Base-by-base conservation (phyloP, 176 grass and related monocot genomes). In the Rhynchospora tenuis region DNA sequence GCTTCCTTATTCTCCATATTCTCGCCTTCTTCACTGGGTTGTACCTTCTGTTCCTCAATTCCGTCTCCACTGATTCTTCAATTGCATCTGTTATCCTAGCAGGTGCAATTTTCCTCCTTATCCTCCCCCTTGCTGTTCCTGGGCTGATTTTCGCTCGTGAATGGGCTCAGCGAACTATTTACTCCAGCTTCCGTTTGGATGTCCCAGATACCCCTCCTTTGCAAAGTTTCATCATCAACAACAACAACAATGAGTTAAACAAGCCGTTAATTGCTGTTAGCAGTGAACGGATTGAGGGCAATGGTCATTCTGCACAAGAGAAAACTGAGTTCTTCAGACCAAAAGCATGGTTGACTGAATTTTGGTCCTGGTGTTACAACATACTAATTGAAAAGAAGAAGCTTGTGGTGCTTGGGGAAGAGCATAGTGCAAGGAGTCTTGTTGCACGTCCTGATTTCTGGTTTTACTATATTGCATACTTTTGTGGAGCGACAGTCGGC, bases 391-490 rank as follows among this genome's bases (percentile, higher is more conserved):
- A 84, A 7, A 94, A 89, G 85, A 81, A 80, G 20, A 46, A 50
- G 20, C 12, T 94, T 26, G 9, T 51, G 44, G 73, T 81, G 77
- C 89, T 95, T 11, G 86, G 86, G 59, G 95, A 95, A 54, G 95
- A 98, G 65, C 92, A 98, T 57, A 86, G 81, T 33, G 92, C 88
- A 16, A 87, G 71, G 80, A 93, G 78, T 85, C 95, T 98, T 23
- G 84, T 98, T 26, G 24, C 22, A 10, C 81, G 91, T 26, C 76
- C 92, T 0, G 95, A 98, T 33, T 98, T 93, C 84, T 98, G 95
- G 95, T 84, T 98, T 22, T 98, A 98, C 82, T 98, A 98, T 62
- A 76, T 19, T 11, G 87, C 92, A 14, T 98, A 98, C 86, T 94
- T 94, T 78, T 98, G 90, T 51, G 92, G 92, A 10, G 92, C 95